These are phyloP conservation scores for Pythium volutum DNA, from an alignment of 352 stramenopile species.

Conservation along the genomic window DNA sequence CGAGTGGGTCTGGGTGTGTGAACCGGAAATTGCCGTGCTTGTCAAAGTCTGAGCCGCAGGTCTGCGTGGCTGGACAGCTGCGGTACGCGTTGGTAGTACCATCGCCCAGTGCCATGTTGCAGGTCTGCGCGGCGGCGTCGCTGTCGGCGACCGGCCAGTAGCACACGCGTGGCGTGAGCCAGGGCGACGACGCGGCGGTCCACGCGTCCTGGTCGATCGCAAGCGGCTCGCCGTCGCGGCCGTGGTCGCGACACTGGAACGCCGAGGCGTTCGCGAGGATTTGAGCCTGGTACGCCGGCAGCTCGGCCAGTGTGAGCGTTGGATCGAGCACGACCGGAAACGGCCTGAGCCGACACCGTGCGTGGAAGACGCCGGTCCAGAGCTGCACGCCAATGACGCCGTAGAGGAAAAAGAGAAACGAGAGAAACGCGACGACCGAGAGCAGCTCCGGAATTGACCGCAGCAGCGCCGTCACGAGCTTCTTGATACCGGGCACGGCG, in stretches of 20 bases:
- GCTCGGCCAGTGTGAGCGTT: constrained; percentile 27
- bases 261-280: constrained; percentile 35
- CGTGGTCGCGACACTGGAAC: constrained; percentile 38
- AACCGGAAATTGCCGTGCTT: constrained; percentile 63
- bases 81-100: constrained; percentile 16
- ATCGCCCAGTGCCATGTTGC: constrained; percentile 29
- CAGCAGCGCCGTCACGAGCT: constrained; percentile 61
- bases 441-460: constrained; percentile 45
- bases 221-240: constrained; percentile 25
- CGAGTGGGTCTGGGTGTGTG: constrained; percentile 36
- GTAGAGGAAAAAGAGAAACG: constrained; percentile 61
- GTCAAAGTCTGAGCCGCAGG: constrained; percentile 67
- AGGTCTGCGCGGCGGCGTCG: constrained; percentile 36
- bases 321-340: constrained; percentile 51
- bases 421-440: constrained; percentile 44
- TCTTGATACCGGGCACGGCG: constrained; percentile 42
- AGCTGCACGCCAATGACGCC: constrained; percentile 81
- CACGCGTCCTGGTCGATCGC: constrained; percentile 29
- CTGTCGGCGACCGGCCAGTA: constrained; percentile 90
- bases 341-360: constrained; percentile 64
- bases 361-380: constrained; percentile 64
- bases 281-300: constrained; percentile 32
- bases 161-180: constrained; percentile 64
- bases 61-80: constrained; percentile 31
- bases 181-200: constrained; percentile 50